Conservation (phyloP, 768 basidiomycete genomes). For the Galerina marginata region DNA sequence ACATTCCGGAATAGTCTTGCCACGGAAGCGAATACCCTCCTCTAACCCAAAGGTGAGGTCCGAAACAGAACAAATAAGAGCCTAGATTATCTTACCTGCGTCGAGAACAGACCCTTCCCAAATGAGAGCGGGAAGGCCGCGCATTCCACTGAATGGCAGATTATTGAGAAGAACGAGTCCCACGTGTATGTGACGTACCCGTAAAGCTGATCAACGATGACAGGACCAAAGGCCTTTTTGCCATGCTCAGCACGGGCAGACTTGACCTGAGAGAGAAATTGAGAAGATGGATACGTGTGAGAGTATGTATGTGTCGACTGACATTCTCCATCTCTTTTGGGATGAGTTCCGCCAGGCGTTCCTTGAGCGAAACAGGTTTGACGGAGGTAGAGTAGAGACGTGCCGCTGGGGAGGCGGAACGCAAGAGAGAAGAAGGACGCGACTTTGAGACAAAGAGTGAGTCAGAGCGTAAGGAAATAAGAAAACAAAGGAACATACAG, state of each 20-base stretch:
- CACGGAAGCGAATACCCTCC: conserved; percentile 98
- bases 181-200: conserved; percentile 50
- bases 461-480: conserved; percentile 5
- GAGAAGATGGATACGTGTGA: background rate
- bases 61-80: background rate
- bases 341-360: conserved; percentile 92
- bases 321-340: conserved; percentile 84
- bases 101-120: conserved; percentile 99
- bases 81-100: conserved; percentile 58
- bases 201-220: conserved; percentile 89
- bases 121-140: conserved; percentile 90
- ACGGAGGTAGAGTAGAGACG: conserved; percentile 69
- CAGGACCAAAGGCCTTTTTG: conserved; percentile 91
- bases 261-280: conserved; percentile 63
- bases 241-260: conserved; percentile 86
- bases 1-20: conserved; percentile 91
- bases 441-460: conserved; percentile 41
- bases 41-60: conserved; percentile 46
- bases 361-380: conserved; percentile 83
- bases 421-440: conserved; percentile 52
- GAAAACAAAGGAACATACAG: conserved; percentile 35
- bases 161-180: conserved; percentile 8
- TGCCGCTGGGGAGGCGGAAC: conserved; percentile 48
- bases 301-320: conserved; percentile 22
- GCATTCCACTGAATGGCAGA: conserved; percentile 68